Conservation (phyloP, 176 grass and related monocot species). For the Aegilops sharonensis region DNA sequence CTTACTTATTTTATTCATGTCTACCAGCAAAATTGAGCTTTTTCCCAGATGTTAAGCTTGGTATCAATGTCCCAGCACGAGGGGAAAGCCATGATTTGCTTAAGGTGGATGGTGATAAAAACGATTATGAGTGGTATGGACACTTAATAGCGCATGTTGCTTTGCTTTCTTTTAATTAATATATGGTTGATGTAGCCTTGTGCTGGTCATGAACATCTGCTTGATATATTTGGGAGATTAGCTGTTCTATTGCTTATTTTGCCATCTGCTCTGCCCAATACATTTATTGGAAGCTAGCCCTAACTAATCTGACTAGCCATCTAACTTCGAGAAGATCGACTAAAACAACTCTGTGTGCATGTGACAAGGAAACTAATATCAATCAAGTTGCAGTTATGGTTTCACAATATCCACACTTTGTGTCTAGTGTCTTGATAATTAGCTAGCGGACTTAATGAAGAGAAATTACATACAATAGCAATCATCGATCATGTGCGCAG, state of each 20-base stretch:
- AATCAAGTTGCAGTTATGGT: background rate
- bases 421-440: background rate
- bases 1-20: conserved; percentile 11
- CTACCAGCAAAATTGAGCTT: conserved; percentile 74
- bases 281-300: background rate
- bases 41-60: conserved; percentile 73
- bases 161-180: conserved; percentile 20
- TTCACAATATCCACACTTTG: background rate
- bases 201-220: conserved; percentile 23
- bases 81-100: conserved; percentile 80
- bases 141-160: conserved; percentile 18
- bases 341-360: background rate
- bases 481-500: background rate
- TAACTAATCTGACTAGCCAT: background rate
- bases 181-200: conserved; percentile 6
- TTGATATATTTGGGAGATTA: conserved; percentile 10
- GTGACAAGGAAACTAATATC: background rate
- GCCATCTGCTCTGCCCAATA: background rate
- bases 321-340: background rate
- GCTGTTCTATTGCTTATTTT: background rate
- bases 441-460: background rate
- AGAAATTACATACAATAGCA: background rate
- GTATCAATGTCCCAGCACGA: conserved; percentile 57
- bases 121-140: conserved; percentile 95
- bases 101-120: conserved; percentile 73